Evolutionary conservation across 73 alveolate genomes (phyloP).

Genomic region (Symbiodinium pilosum): DNA sequence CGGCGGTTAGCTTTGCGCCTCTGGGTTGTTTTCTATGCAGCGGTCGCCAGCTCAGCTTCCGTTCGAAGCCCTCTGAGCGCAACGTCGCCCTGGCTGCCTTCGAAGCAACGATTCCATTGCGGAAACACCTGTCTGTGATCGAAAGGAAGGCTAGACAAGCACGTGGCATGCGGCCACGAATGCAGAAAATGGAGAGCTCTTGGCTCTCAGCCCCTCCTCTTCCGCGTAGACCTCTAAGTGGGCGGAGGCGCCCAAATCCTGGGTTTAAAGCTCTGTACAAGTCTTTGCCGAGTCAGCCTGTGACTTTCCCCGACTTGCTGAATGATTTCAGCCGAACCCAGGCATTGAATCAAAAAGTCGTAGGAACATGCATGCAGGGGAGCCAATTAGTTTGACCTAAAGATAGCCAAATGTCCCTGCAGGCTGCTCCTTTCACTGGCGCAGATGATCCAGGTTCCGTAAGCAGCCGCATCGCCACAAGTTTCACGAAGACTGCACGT

Average conservation of each 20-base stretch:
- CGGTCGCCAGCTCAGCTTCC: background rate
- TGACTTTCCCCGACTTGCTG: background rate
- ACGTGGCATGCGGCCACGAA: background rate
- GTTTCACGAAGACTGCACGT: background rate
- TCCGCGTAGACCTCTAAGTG: background rate
- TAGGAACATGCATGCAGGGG: no score
- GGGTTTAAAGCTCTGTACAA: background rate
- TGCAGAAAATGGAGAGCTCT: background rate
- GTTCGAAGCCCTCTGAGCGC: background rate
- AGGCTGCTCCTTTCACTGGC: constrained; percentile 63
- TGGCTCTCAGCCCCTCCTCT: background rate
- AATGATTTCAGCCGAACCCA: background rate
- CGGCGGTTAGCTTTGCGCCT: background rate
- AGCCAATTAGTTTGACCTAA: no score
- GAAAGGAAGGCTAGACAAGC: background rate
- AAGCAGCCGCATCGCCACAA: constrained; percentile 52
- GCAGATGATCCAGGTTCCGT: constrained; percentile 68
- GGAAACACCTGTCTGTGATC: background rate
- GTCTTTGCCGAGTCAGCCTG: background rate
- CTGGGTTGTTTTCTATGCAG: background rate
- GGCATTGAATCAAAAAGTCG: background rate
- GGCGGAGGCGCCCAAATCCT: background rate
- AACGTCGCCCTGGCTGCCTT: background rate
- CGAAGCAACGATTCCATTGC: background rate
- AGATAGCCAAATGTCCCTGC: background rate